Conservation (phyloP, 768 basidiomycete species). For the Cystoderma amianthinum region DNA sequence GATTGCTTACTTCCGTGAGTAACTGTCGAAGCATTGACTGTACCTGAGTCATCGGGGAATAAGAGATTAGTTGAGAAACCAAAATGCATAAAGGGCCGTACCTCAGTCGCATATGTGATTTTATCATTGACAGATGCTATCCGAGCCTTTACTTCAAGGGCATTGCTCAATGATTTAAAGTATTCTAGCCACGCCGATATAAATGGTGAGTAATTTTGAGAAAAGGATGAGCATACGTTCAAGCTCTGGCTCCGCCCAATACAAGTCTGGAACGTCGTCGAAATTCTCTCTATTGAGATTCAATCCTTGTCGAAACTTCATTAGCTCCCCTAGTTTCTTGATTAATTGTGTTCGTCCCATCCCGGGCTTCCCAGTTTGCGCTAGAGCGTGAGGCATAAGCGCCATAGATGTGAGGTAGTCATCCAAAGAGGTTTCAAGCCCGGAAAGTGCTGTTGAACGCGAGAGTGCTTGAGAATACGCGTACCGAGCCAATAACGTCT, state of each 20-base stretch:
- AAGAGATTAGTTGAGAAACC: too few species aligned
- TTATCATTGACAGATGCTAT: slow-evolving; percentile 85
- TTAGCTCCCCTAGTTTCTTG: slow-evolving; percentile 85
- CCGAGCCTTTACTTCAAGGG: slow-evolving; percentile 81
- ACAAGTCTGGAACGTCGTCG: slow-evolving; percentile 84
- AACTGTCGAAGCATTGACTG: slow-evolving; percentile 88
- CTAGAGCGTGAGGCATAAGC: slow-evolving; percentile 66
- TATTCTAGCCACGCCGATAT: slow-evolving; percentile 44
- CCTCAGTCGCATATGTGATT: slow-evolving; percentile 85
- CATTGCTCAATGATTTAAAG: slow-evolving; percentile 79
- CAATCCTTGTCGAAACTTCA: slow-evolving; percentile 87
- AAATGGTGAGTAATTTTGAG: neutral
- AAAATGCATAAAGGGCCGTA: too few species aligned
- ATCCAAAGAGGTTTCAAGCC: slow-evolving; percentile 80
- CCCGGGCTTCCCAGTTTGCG: slow-evolving; percentile 77
- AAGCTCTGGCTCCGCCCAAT: slow-evolving; percentile 90
- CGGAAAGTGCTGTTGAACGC: slow-evolving; percentile 81
- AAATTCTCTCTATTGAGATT: slow-evolving; percentile 90
- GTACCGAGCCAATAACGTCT: slow-evolving; percentile 81
- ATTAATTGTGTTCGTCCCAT: slow-evolving; percentile 78
- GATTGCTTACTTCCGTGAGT: slow-evolving; percentile 63
- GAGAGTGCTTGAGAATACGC: slow-evolving; percentile 90
- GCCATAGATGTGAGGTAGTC: slow-evolving; percentile 81
- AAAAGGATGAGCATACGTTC: slow-evolving; percentile 48
- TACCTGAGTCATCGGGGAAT: too few species aligned